Base-by-base conservation (phyloP, 768 basidiomycete species). In the Lentinula sp. region DNA sequence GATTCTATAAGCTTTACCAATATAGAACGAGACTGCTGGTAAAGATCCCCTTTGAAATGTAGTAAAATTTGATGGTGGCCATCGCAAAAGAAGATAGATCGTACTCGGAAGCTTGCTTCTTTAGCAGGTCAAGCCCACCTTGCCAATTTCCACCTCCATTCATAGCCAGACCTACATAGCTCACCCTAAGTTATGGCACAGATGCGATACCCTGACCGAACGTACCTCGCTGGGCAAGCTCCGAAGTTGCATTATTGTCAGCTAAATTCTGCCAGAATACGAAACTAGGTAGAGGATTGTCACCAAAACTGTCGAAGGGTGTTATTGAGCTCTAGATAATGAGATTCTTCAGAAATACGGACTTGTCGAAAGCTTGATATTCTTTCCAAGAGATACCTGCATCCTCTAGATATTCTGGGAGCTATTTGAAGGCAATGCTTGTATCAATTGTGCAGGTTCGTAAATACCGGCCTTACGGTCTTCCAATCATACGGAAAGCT, bases 141-240 rank as follows among this genome's bases (percentile, higher is more conserved):
- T 60, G 59, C 59, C 59, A 60, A 28, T 60, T 60, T 23, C 59
- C 59, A 37, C 59, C 50, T 40, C 59, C 59, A 28, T 50, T 51
- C 59, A 60, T 60, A 2, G 49, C 59, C 21, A 60, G 43, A 1
- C 59, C 59, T 60, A 23, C 23, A 40, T n/a, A 28, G 5, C 28
- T 28, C 28, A 5, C 3, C 4, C 18, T 16, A 35, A 59, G 5
- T 15, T 11, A 59, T 2, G 9, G 40, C 15, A 3, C n/a, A 8
- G 5, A 23, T 39, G n/a, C 11, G n/a, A 15, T 28, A 50, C 16
- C 28, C 16, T 8, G 28, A 48, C 4, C 23, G 28, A 15, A 54
- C 52, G 21, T 32, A 61, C 60, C 60, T 46, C 39, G 16, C 32
- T 61, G 52, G 7, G 53, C 60, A 39, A 61, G 35, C n/a, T 48